phyloP scores from a whole-genome alignment of 1,139 yeast species.

The Zhuliangozyma parablackwelliae region DNA sequence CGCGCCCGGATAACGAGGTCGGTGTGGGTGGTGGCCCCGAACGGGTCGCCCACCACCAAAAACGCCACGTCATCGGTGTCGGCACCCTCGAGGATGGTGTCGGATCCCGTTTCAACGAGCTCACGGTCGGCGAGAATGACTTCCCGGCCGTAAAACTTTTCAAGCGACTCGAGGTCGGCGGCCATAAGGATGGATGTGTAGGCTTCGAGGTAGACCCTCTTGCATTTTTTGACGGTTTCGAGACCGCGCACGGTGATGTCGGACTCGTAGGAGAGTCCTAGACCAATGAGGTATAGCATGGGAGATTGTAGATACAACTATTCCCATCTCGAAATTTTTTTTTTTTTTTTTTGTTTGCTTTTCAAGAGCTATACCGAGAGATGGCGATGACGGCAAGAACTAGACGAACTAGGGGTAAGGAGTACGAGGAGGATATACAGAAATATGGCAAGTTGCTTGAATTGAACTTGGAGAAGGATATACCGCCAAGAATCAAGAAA shows the following conservation, averaged over 20 bases:
- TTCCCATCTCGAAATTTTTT: too few relatives aligned
- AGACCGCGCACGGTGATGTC: constrained; percentile 95
- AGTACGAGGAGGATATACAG: constrained; percentile 16
- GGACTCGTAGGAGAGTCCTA: constrained; percentile 82
- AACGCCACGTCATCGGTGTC: constrained; percentile 82
- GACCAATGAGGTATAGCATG: constrained; percentile 88
- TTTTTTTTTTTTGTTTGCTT: too few relatives aligned
- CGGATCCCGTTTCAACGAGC: constrained; percentile 86
- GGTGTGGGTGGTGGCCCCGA: constrained; percentile 97
- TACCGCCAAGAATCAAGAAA: constrained; percentile 19
- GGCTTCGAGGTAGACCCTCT: constrained; percentile 88
- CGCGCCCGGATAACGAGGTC: constrained; percentile 89
- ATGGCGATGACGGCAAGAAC: not conserved
- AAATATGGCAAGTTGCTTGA: constrained; percentile 16
- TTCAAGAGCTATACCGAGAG: too few relatives aligned
- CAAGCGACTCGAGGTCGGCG: constrained; percentile 65
- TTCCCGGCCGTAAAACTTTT: constrained; percentile 78
- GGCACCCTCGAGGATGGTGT: constrained; percentile 72
- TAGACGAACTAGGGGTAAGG: constrained; percentile 7
- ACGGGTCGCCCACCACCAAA: constrained; percentile 94
- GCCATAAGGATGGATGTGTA: constrained; percentile 95
- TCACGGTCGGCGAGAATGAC: constrained; percentile 91
- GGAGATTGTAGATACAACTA: not conserved
- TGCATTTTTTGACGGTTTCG: constrained; percentile 75
- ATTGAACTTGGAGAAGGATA: constrained; percentile 19